A percentile compares a stretch with the other conserved stretches of the same genome.
These are phyloP conservation scores for Torulaspora quercuum DNA, from an alignment of 805 yeast species.

Conservation along the genomic window DNA sequence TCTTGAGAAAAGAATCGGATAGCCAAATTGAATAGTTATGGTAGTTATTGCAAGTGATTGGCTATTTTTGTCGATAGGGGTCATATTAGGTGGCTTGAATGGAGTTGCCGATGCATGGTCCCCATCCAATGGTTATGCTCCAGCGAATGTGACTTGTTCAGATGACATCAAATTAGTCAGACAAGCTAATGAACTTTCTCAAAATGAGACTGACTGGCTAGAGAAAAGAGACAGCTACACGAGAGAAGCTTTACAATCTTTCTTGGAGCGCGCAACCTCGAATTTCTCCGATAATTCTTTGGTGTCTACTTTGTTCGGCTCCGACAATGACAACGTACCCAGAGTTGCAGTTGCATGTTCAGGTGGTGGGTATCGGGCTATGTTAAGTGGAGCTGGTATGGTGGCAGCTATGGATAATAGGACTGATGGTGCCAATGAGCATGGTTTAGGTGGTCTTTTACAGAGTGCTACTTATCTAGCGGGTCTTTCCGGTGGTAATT, in stretches of 20 bases:
- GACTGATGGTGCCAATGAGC: constrained; percentile 50
- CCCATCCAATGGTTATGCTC: constrained; percentile 59
- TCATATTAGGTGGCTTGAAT: constrained; percentile 1
- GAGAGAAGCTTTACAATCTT: constrained; percentile 40
- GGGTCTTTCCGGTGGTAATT: constrained; percentile 82
- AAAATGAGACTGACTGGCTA: constrained; percentile 52
- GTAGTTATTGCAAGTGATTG: not conserved
- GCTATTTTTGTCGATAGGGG: constrained; percentile 8
- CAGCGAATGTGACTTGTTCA: constrained; percentile 58
- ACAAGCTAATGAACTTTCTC: constrained; percentile 46
- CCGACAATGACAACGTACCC: constrained; percentile 22
- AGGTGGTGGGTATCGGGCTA: constrained; percentile 92
- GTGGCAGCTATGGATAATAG: constrained; percentile 76
- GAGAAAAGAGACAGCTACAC: constrained; percentile 46
- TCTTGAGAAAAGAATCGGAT: too few relatives aligned
- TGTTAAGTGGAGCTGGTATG: constrained; percentile 82
- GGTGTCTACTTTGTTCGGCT: constrained; percentile 23
- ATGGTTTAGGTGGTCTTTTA: constrained; percentile 69
- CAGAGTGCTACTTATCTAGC: constrained; percentile 68
- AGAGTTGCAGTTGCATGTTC: constrained; percentile 61
- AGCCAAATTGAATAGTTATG: too few relatives aligned
- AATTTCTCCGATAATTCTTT: constrained; percentile 23
- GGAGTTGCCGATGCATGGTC: constrained; percentile 42
- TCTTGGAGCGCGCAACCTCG: constrained; percentile 25
- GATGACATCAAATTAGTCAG: constrained; percentile 41